Evolutionary conservation across 2,329 filamentous ascomycete genomes (phyloP), one percentile per base, ranked within the genome.

Genomic region (Pseudocercospora fuligena): DNA sequence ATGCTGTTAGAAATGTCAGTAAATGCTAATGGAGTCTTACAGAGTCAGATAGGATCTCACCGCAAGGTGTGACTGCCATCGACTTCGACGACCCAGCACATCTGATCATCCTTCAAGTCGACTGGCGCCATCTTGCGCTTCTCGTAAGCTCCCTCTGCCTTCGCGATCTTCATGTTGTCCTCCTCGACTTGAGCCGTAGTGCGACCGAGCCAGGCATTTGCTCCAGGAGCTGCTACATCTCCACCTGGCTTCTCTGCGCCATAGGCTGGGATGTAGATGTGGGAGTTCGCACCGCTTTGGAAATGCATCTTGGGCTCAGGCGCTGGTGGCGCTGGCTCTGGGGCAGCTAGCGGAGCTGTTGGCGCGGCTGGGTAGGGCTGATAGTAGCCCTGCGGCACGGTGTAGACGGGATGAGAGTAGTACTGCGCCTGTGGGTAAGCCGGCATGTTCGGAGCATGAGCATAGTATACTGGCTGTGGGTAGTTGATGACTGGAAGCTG

Each of bases 161-260:
- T 72, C 14, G 78, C 78, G 31, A 78, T 76, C 67, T 76, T 77
- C 72, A 75, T 74, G 63, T 80, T 80, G 69, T 80, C 78, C 57
- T 78, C 77, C 25, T 78, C 74, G 54, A 80, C 77, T 63, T 80
- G 72, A 25, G 72, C 73, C 59, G 75, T 78, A 54, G 76, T 78
- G 61, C 78, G 77, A 21, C 78, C 78, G 60, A 75, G 66, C 77
- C 77, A 80, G 64, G 69, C 68, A 60, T 71, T 72, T 21, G 68
- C 56, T 54, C 66, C 61, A 6, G 64, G 66, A 16, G 33, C 62
- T 7, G 53, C 43, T 19, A 51, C 60, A 16, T 43, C 51, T 11
- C 40, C 53, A 7, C 29, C 56, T 14, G 31, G 9, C 60, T 66
- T 66, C 1, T 61, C 53, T 5, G 58, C 54, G 60, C 60, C 54